Evolutionary conservation across 2,329 filamentous ascomycete species (phyloP).

Genomic region (Neurospora sp.): DNA sequence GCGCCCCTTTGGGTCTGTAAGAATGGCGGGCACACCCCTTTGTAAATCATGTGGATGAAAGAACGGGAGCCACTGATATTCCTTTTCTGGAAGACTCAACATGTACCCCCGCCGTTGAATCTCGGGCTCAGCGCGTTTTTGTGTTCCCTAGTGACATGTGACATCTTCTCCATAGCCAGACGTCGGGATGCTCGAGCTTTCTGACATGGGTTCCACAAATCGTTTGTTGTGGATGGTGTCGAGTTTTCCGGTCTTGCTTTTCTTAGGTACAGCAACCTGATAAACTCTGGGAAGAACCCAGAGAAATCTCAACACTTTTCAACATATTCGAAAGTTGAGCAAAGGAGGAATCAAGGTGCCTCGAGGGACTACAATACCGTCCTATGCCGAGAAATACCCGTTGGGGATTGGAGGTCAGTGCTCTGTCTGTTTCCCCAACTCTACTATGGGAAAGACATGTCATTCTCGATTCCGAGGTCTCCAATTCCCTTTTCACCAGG

Average conservation of each 20-base stretch:
- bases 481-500: neutral
- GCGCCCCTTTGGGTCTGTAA: neutral
- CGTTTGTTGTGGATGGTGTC: neutral
- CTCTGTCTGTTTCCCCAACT: too few species aligned
- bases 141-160: neutral
- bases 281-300: neutral
- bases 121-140: neutral
- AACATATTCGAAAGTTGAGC: neutral
- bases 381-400: neutral
- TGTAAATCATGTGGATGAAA: neutral
- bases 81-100: neutral
- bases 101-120: neutral
- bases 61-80: neutral
- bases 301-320: neutral
- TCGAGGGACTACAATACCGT: neutral
- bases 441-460: neutral
- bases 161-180: neutral
- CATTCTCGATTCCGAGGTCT: neutral
- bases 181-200: neutral
- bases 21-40: neutral
- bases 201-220: neutral
- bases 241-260: neutral
- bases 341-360: neutral
- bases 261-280: neutral
- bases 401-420: too few species aligned